Evolutionary conservation across 2,329 filamentous ascomycete genomes (phyloP), one percentile per base, ranked within the genome.

Genomic region (Lachnellula suecica): DNA sequence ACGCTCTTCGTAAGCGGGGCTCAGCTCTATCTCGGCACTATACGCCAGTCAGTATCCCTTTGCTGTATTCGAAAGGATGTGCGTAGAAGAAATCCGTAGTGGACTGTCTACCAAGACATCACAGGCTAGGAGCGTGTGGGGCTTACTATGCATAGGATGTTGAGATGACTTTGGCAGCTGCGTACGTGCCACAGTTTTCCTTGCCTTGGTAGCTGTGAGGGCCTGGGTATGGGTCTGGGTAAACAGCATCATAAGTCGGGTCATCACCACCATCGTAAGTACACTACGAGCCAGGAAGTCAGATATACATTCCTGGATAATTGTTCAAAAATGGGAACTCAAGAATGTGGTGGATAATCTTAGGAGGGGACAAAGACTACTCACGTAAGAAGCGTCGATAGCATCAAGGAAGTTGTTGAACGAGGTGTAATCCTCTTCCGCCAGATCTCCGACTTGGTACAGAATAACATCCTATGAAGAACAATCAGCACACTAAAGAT

Each of bases 101-200:
- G n/a, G n/a, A n/a, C n/a, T n/a, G n/a, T n/a, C n/a, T n/a, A n/a
- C n/a, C n/a, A n/a, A n/a, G n/a, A n/a, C n/a, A n/a, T n/a, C n/a
- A n/a, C n/a, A n/a, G n/a, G n/a, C n/a, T n/a, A n/a, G n/a, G n/a
- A n/a, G n/a, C n/a, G n/a, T n/a, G n/a, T n/a, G n/a, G n/a, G n/a
- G n/a, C n/a, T n/a, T 78, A 77, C 10, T 76, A 75, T 11, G 72
- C 72, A 63, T 83, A 84, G 19, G 74, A 79, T 17, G 78, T 78
- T 22, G 73, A 77, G 49, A 83, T 77, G 53, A 83, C 79, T 51
- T 81, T 79, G 4, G 79, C 74, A 5, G 75, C 62, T 4, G 67
- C 58, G 46, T 68, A 72, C 3, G 62, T 67, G 35, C 78, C 77
- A 62, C 78, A 81, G 49, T 71, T 68, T 51, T 73, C 64, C n/a